Conservation (phyloP, 2,329 filamentous ascomycete species). For the Fonsecaea multimorphosa region DNA sequence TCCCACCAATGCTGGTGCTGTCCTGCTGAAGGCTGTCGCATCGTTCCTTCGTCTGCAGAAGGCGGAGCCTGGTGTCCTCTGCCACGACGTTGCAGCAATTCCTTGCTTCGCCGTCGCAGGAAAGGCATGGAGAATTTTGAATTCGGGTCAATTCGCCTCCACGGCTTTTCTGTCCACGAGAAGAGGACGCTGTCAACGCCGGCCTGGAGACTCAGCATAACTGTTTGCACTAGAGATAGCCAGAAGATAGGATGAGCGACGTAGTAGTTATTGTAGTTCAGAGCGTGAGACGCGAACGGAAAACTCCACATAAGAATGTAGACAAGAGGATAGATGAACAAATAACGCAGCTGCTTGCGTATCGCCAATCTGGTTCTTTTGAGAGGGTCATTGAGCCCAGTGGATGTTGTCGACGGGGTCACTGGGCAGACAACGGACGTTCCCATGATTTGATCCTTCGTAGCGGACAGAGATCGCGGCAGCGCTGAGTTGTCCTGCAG, state of each 20-base stretch:
- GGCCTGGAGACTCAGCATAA: slow-evolving; percentile 70
- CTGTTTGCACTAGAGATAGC: slow-evolving; percentile 61
- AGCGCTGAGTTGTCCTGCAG: background rate
- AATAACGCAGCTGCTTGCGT: slow-evolving; percentile 69
- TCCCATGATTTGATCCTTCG: background rate
- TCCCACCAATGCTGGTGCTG: slow-evolving; percentile 37
- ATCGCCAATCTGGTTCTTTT: slow-evolving; percentile 61
- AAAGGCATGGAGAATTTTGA: slow-evolving; percentile 28
- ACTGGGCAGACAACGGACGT: background rate
- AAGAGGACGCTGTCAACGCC: slow-evolving; percentile 73
- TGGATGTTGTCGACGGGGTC: background rate
- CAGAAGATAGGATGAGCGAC: slow-evolving; percentile 61
- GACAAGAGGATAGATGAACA: slow-evolving; percentile 77
- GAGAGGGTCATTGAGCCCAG: slow-evolving; percentile 29
- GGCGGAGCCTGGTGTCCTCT: slow-evolving; percentile 3
- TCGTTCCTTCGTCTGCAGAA: background rate
- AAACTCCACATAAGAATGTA: slow-evolving; percentile 76
- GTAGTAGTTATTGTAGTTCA: slow-evolving; percentile 62
- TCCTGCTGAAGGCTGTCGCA: slow-evolving; percentile 1
- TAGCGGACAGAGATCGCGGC: background rate
- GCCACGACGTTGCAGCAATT: slow-evolving; percentile 9
- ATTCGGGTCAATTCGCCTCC: slow-evolving; percentile 49
- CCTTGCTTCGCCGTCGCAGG: slow-evolving; percentile 12
- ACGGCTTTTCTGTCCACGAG: slow-evolving; percentile 72
- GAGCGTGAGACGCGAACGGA: slow-evolving; percentile 70